These are phyloP conservation scores for Beauveria medogensis DNA, from an alignment of 2,329 filamentous ascomycete genomes.

Conservation along the genomic window DNA sequence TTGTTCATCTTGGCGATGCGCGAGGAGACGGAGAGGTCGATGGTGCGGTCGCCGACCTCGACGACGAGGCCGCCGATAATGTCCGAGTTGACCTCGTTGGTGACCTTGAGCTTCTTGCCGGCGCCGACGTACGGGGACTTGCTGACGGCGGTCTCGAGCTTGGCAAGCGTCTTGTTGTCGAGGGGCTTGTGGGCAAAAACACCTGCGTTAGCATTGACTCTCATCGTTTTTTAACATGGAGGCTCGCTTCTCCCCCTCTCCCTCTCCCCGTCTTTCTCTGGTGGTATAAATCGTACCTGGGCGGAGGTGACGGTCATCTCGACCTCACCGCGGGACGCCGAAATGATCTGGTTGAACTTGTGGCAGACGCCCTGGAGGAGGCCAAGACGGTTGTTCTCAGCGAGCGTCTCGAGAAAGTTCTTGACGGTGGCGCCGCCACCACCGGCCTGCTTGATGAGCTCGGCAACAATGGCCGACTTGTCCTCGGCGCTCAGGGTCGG, in stretches of 20 bases:
- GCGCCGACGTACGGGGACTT: conserved; percentile 84
- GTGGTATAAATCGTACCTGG: conserved; percentile 48
- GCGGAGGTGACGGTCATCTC: conserved; percentile 89
- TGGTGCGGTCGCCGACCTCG: conserved; percentile 95
- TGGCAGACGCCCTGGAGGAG: conserved; percentile 73
- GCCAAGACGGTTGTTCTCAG: conserved; percentile 91
- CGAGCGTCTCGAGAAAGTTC: conserved; percentile 86
- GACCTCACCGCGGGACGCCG: conserved; percentile 83
- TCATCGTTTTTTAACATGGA: neutral
- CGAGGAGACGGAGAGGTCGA: conserved; percentile 90
- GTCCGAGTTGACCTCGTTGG: conserved; percentile 91
- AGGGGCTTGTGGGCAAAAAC: conserved; percentile 52
- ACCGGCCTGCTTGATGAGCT: conserved; percentile 79
- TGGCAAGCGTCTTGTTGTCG: conserved; percentile 75
- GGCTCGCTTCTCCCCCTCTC: neutral
- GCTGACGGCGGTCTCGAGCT: conserved; percentile 78
- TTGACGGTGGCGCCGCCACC: conserved; percentile 74
- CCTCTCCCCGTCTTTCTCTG: too few species aligned
- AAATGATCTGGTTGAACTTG: conserved; percentile 84
- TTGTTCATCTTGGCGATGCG: conserved; percentile 99
- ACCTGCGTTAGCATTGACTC: conserved; percentile 17
- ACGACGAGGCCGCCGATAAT: conserved; percentile 91
- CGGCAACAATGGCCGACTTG: conserved; percentile 78
- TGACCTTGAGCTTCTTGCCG: conserved; percentile 97
- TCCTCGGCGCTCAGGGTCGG: conserved; percentile 72